Base-by-base conservation (phyloP, 2,329 filamentous ascomycete species). In the Aspergillus viridinutans region DNA sequence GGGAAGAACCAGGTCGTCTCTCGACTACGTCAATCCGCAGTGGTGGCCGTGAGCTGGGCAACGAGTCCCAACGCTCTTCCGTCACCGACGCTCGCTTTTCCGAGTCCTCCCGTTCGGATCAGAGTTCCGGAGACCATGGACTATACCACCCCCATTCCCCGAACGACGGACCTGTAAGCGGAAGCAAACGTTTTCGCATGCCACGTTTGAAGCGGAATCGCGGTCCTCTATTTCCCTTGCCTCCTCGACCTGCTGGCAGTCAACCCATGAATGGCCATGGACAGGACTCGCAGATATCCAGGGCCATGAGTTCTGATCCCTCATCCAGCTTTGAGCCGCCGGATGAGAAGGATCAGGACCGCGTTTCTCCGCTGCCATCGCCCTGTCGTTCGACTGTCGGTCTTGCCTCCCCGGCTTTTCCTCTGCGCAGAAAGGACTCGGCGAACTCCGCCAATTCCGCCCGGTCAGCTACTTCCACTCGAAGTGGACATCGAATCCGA, bases 101-200 rank as follows among this genome's bases (percentile, higher is more conserved):
- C 4, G 93, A 97, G 68, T 97, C 93, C 1, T 96, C 92, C 2
- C 85, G 90, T 63, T 97, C 93, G 28, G 92, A 97, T 72, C 89
- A 85, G 48, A 96, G 90, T 74, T 90, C 87, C 17, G 85, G 82
- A 45, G 88, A 92, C 66, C 82, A 83, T 64, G 79, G 80, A 43
- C 76, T 84, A 51, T 84, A 83, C 72, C 82, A 80, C 50, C 83
- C 78, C 61, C 82, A 81, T 53, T 86, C 81, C 48, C 86, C 85
- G 6, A 87, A 85, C 10, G 85, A 89, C 61, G 85, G 82, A 9
- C 77, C 83, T 14, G 80, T 83, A 28, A 83, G 84, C 5, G 86
- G 83, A 38, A 89, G 83, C 23, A 88, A 88, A 26, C 90, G 96
- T 70, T 96, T 97, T 71, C 87, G 86, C 57, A 80, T 97, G 61